Base-by-base conservation (phyloP, 345 rosid species). In the Gossypium arboreum region DNA sequence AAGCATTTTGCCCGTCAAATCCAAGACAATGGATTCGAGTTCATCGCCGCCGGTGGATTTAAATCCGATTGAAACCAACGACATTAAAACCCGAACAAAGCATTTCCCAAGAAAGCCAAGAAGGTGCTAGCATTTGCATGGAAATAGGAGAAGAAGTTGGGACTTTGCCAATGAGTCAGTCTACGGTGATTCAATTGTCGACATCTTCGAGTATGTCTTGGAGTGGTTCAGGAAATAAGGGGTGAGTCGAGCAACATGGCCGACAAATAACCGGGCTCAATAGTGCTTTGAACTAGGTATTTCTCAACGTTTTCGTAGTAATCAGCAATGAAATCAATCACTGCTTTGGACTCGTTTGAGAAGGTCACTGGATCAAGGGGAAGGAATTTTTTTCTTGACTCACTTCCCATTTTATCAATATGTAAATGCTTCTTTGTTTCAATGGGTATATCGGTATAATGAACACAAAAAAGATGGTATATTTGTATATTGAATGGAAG, bases 121-220 rank as follows among this genome's bases (percentile, higher is more conserved):
- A 45, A n/a, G n/a, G 75, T 79, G 81, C 83, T 82, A 2, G 76
- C 77, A 45, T 45, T 45, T 50, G 79, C 72, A 9, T 47, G 83
- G 68, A 79, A 82, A 24, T 68, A 82, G 9, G 62, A 78, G 24
- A 83, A 79, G 75, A 65, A 77, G 18, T 34, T 77, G 0, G 83
- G 83, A 45, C 81, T 80, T 29, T 65, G 83, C 85, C 85, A 83
- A 41, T 80, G 85, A n/a, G 83, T 83, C 2, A 83, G 20, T 81
- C 83, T 0, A 83, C 72, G 0, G 70, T 3, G 13, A 78, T 74
- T 17, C 13, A 18, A 15, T 79, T 73, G 1, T 13, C 12, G 43
- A 27, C 64, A 13, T 60, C 41, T 60, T 60, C 25, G 41, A 60
- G 62, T 22, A 58, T 78, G 0, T 71, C 18, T 12, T 81, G 75